These are phyloP conservation scores for Pseudocercospora ulei DNA, from an alignment of 2,329 filamentous ascomycete species.

Conservation along the genomic window DNA sequence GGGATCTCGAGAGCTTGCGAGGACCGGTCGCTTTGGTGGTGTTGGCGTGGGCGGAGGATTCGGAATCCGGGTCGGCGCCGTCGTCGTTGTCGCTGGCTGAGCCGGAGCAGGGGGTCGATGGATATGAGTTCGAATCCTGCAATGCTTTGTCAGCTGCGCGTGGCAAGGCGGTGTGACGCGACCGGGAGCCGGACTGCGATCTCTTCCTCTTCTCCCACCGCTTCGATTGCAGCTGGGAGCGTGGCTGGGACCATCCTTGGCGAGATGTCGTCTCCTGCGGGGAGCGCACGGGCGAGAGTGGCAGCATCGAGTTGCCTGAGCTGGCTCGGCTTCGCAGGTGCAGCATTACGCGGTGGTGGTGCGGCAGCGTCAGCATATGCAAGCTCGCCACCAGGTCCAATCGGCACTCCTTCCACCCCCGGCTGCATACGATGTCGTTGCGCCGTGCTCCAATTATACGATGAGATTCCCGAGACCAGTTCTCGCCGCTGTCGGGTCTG, in stretches of 20 bases:
- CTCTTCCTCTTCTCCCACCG: constrained; percentile 7
- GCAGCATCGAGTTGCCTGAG: neutral
- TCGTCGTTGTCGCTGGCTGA: neutral
- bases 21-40: neutral
- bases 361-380: neutral
- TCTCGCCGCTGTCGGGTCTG: constrained; percentile 9
- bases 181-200: neutral
- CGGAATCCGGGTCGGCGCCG: neutral
- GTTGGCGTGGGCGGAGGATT: neutral
- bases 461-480: constrained; percentile 9
- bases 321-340: neutral
- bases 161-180: too few relatives aligned
- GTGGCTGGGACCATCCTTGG: constrained; percentile 8
- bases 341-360: neutral
- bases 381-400: constrained; percentile 11
- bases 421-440: constrained; percentile 8
- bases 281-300: neutral
- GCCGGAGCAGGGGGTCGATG: neutral
- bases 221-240: constrained; percentile 6
- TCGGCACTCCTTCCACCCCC: constrained; percentile 2
- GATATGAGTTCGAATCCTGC: neutral
- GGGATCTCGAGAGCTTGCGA: neutral
- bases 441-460: constrained; percentile 10
- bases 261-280: neutral
- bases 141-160: neutral